Evolutionary conservation across 805 yeast genomes (phyloP), one percentile per base, ranked within the genome.

Genomic region (Lipomyces spencermartinsiae): DNA sequence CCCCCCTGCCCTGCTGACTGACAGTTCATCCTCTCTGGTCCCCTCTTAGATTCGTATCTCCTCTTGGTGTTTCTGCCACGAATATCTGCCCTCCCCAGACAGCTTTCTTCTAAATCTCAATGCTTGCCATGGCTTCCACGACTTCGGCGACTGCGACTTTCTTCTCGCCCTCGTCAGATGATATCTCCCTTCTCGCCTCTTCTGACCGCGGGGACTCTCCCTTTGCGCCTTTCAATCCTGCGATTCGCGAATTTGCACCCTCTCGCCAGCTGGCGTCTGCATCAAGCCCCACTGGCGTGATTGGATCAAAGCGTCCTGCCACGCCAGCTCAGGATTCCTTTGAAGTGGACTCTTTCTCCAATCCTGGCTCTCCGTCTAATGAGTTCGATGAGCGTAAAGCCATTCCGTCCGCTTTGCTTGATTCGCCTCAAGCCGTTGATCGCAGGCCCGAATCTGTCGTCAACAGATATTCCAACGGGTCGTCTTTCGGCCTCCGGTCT

Each of bases 371-470:
- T 53, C 68, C 39, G 5, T 37, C 49, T 34, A 34, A 35, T 33
- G 73, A 70, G 34, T 66, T 66, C 46, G 73, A 70, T 58, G 73
- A 66, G 68, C 67, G 54, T 29, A 59, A 64, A 39, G 73, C 73
- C 12, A 58, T 70, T 22, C 73, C 73, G 7, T 65, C 73, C 37
- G 63, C 66, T n/a, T 61, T 70, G 39, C 65, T 70, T 12, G 73
- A 70, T 54, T 70, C 73, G 16, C 73, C 73, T 29, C 68, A 64
- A 7, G 55, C 60, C 12, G 22, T 9, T 19, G 49, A 49, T 31
- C 53, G 53, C 56, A 59, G 58, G 25, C 10, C 66, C 5, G 68
- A 65, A 25, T 1, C 46, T n/a, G 29, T 5, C 62, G 12, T 12
- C 10, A 29, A 31, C 57, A 19, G 31, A 12, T 37, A 43, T 14